phyloP scores from a whole-genome alignment of 2,329 filamentous ascomycete genomes.

The Trichoderma oligosporum region DNA sequence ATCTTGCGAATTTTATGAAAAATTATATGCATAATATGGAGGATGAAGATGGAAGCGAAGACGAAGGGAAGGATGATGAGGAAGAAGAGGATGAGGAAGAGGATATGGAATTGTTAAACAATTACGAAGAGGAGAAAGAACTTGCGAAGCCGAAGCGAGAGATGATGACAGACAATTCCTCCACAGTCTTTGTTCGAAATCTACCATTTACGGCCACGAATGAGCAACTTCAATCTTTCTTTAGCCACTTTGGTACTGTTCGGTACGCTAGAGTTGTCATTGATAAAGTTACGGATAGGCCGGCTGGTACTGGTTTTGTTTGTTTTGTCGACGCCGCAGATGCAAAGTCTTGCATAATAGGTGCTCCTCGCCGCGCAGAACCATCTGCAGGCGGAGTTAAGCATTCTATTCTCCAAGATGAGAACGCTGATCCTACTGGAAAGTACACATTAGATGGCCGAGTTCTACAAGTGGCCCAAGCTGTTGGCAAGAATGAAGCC shows the following conservation, averaged over 20 bases:
- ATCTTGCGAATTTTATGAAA: constrained; percentile 55
- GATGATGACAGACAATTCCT: constrained; percentile 58
- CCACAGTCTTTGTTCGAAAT: constrained; percentile 89
- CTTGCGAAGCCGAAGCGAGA: constrained; percentile 37
- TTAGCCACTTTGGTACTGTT: constrained; percentile 80
- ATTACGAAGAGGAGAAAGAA: constrained; percentile 31
- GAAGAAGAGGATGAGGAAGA: constrained; percentile 43
- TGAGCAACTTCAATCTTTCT: constrained; percentile 77
- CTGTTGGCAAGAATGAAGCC: constrained; percentile 81
- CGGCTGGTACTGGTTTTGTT: constrained; percentile 90
- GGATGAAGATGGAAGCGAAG: constrained; percentile 52
- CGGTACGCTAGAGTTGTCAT: constrained; percentile 90
- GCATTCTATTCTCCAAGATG: constrained; percentile 84
- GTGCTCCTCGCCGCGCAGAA: constrained; percentile 60
- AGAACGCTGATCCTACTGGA: constrained; percentile 74
- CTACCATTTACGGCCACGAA: constrained; percentile 86
- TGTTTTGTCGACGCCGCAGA: constrained; percentile 80
- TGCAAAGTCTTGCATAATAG: constrained; percentile 70
- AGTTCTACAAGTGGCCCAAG: constrained; percentile 76
- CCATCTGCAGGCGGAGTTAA: constrained; percentile 51
- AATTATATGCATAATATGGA: constrained; percentile 56
- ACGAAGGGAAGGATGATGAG: constrained; percentile 42
- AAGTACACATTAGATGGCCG: constrained; percentile 88
- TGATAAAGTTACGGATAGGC: constrained; percentile 78
- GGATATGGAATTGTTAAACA: constrained; percentile 33